Evolutionary conservation across 306 rosid species (phyloP).

Genomic region (Argentina anserina): DNA sequence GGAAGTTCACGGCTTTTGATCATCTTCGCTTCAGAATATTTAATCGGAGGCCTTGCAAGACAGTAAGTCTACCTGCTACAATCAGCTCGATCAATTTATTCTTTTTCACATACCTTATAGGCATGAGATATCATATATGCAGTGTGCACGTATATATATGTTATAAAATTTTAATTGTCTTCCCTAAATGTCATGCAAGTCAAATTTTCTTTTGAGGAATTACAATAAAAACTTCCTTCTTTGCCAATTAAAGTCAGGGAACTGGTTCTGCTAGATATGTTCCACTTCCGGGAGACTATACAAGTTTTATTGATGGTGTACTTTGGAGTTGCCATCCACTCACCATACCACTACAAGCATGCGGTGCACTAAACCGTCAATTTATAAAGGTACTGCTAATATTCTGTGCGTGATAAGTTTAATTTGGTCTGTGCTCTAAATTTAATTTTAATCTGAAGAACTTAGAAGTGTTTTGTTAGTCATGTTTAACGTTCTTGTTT

Average conservation of each 20-base stretch:
- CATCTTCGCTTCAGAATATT: background rate
- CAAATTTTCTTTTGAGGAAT: background rate
- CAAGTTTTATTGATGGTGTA: constrained; percentile 10
- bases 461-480: background rate
- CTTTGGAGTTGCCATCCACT: constrained; percentile 25
- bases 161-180: background rate
- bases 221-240: background rate
- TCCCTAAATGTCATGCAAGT: background rate
- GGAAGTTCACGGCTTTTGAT: background rate
- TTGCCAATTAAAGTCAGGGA: background rate
- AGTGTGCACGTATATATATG: background rate
- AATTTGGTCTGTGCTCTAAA: background rate
- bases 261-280: background rate
- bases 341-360: background rate
- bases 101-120: background rate
- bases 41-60: background rate
- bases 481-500: background rate
- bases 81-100: no score
- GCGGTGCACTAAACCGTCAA: background rate
- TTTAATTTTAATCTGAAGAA: no score
- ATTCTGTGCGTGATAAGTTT: background rate
- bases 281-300: background rate
- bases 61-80: background rate
- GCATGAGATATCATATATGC: no score
- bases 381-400: background rate